Evolutionary conservation across 192 early-diverging fungal genomes (phyloP), one percentile per base, ranked within the genome.

Genomic region (Lobosporangium transversale): DNA sequence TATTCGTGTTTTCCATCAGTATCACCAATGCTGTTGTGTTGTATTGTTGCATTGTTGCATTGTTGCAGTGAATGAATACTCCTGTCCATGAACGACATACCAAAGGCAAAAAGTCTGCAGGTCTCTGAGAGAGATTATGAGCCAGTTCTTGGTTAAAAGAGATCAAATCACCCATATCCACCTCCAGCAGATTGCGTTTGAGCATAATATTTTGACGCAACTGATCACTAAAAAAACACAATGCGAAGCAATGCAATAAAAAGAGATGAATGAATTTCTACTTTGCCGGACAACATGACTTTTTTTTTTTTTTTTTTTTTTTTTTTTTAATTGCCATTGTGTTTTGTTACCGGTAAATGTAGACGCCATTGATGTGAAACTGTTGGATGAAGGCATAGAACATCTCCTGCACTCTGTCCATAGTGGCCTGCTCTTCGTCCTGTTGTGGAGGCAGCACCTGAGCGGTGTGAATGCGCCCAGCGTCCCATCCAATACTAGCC

Each of bases 201-300:
- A 92, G 79, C 48, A 90, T 86, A 27, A 90, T 68, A 83, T 98
- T 97, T 61, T 94, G 88, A 31, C 88, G 88, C 54, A 97, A 87
- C 85, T 96, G 94, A 83, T 99, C 95, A 83, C 95, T 92, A 55
- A n/a, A n/a, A n/a, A n/a, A n/a, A n/a, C n/a, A n/a, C n/a, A n/a
- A 58, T 35, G 0, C 24, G 18, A 66, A 11, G 40, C 35, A 33
- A 62, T 20, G 9, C 31, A 10, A 53, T 20, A 44, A 18, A 51
- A 57, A 27, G 49, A 55, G 42, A 23, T 18, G 45, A 65, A 57
- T 56, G 59, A 47, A 32, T 26, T 27, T 50, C 18, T 18, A 18
- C 24, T 7, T 33, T 51, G 31, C 24, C 33, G 30, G 17, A 49
- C n/a, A 49, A 40, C 36, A 37, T 21, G n/a, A n/a, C n/a, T n/a